phyloP scores from a whole-genome alignment of 139 green algal species.

The Limnomonas spitsbergensis region DNA sequence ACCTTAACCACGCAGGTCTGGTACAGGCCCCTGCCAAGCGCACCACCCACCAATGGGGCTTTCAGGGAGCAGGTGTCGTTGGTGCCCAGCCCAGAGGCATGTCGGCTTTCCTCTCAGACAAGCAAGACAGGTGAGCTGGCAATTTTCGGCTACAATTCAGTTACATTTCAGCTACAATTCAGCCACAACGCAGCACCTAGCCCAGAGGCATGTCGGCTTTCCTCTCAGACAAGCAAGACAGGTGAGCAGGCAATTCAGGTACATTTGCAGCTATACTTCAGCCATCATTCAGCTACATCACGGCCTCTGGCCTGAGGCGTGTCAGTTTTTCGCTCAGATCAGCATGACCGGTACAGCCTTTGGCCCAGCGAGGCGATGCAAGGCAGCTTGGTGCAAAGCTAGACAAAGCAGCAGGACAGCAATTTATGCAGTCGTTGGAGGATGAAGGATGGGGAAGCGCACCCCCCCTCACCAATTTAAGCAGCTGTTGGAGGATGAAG shows the following conservation, averaged over 20 bases:
- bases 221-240: not conserved
- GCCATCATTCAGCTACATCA: not conserved
- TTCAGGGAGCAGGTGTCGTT: not conserved
- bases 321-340: not conserved
- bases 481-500: no score
- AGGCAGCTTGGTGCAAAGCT: not conserved
- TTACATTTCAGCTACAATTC: not conserved
- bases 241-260: not conserved
- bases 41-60: conserved; percentile 10
- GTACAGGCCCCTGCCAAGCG: conserved; percentile 7
- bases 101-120: not conserved
- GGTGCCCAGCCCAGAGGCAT: not conserved
- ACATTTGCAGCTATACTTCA: not conserved
- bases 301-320: not conserved
- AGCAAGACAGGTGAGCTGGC: not conserved
- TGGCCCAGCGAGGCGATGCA: not conserved
- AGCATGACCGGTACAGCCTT: not conserved
- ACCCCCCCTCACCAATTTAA: no score
- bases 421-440: not conserved
- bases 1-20: conserved; percentile 2
- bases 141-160: not conserved
- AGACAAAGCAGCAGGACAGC: conserved; percentile 44
- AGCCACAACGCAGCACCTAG: not conserved
- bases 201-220: not conserved
- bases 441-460: not conserved